Base-by-base conservation (phyloP, 805 yeast genomes). In the Wickerhamomyces xylosicus region DNA sequence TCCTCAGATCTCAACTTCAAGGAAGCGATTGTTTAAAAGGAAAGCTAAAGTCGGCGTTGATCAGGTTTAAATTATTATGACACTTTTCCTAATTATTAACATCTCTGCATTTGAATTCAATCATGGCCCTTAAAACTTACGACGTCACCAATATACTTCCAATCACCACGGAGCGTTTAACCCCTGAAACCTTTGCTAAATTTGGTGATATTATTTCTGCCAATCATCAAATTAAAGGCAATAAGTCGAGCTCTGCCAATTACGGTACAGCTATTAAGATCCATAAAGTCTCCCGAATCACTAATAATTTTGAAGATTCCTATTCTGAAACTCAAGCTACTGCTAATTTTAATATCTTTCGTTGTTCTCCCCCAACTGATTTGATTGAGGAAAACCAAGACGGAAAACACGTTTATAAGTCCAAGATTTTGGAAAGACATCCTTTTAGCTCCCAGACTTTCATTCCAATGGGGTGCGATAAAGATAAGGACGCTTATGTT, bases 221-320 rank as follows among this genome's bases (percentile, higher is more conserved):
- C 3, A 74, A 72, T 43, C 83, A 85, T 49, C 94, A 85, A 57
- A 64, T 84, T 21, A 53, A 59, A 29, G 29, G 37, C 20, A 62
- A 67, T 37, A 53, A 58, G 31, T 56, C 68, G 25, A 54, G 71
- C 5, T 61, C 71, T 17, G 97, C 96, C 4, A 89, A 89, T 60
- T 87, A 89, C 53, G 97, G 97, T n/a, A 89, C 97, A 2, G 97
- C 97, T 2, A 65, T 72, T 5, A 89, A 89, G 51, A 57, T 85
- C 35, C 74, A 73, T 45, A 69, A 79, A 44, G 92, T 87, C 4
- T 77, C 92, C 1, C 80, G 85, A 2, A 66, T 83, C 3, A 60
- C 59, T 4, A 80, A 80, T 54, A 60, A 66, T 35, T 84, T 68
- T 47, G 46, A 40, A 1, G 41, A 59, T 4, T 68, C 77, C 9